Conservation (phyloP, 129 eudicot genomes). For the Pulicaria dysenterica region DNA sequence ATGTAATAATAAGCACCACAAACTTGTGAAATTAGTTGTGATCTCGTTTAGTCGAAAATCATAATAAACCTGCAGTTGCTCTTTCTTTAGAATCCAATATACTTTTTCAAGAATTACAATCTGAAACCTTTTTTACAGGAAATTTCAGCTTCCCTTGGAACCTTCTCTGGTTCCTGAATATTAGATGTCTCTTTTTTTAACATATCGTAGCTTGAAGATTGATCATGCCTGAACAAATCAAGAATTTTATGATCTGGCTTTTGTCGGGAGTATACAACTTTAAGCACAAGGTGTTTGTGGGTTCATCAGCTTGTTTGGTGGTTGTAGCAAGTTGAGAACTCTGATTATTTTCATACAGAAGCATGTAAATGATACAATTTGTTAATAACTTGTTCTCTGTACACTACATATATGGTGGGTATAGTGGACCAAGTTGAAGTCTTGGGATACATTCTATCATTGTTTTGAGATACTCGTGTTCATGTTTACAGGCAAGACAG, state of each 20-base stretch:
- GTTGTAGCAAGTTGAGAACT: not conserved
- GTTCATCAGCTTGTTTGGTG: slow-evolving; percentile 18
- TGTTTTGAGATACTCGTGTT: not conserved
- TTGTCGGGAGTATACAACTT: not conserved
- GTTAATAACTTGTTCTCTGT: not conserved
- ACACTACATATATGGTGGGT: not conserved
- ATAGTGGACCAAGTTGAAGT: not conserved
- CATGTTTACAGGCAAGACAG: too few relatives aligned
- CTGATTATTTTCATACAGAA: slow-evolving; percentile 18
- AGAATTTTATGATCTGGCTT: not conserved
- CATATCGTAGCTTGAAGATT: slow-evolving; percentile 6
- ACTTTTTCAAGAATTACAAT: not conserved
- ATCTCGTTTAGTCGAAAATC: not conserved
- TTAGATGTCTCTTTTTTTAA: not conserved
- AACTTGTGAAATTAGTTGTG: not conserved
- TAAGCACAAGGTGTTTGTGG: slow-evolving; percentile 6
- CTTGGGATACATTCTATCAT: not conserved
- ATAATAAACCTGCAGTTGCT: not conserved
- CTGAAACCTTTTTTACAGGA: slow-evolving; percentile 14
- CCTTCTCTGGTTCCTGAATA: not conserved
- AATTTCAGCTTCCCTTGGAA: not conserved
- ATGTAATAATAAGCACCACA: not conserved
- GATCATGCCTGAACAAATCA: not conserved
- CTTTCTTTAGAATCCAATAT: not conserved
- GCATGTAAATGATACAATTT: slow-evolving; percentile 16